Evolutionary conservation across 768 basidiomycete genomes (phyloP), one percentile per base, ranked within the genome.

Genomic region (Galerina sulciceps): DNA sequence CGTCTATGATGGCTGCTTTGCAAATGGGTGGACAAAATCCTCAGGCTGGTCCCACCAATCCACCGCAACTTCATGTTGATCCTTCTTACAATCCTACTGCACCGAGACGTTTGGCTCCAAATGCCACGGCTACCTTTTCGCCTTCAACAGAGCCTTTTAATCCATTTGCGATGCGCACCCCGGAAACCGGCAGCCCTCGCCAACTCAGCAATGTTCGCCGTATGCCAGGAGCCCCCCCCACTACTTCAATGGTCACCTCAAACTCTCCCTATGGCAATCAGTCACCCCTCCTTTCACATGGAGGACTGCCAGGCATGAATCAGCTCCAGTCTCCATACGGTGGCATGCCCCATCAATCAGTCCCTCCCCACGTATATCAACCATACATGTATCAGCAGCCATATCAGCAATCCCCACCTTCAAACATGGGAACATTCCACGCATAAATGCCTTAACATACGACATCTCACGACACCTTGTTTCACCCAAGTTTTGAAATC

Each of bases 1-100:
- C 92, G 48, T 93, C 91, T 11, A 94, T 94, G 91, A 94, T 94
- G 91, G 93, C 92, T 34, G 89, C 93, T 15, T 76, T 94, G 63
- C 93, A 93, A 73, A 92, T 93, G 91, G 92, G 90, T 62, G 91
- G 90, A 18, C 90, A 92, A 71, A 93, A 91, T 61, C 86, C 90
- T 15, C 90, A 93, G 69, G 87, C 90, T 35, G 90, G 86, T 10
- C 91, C 87, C 26, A 82, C 72, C 34, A 71, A 69, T 58, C 66
- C 69, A 11, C 63, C 88, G 50, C 88, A 87, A 67, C 76, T 91
- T 31, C 87, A 90, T 51, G 84, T 88, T 54, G 90, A 93, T 60
- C 84, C 89, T 5, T 68, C 70, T 0, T 93, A 85, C 67, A 81
- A 79, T 45, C 70, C 75, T 31, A 61, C 70, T 22, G 55, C 77